phyloP scores from a whole-genome alignment of 2,329 filamentous ascomycete species.

The Epichloe sylvatica region DNA sequence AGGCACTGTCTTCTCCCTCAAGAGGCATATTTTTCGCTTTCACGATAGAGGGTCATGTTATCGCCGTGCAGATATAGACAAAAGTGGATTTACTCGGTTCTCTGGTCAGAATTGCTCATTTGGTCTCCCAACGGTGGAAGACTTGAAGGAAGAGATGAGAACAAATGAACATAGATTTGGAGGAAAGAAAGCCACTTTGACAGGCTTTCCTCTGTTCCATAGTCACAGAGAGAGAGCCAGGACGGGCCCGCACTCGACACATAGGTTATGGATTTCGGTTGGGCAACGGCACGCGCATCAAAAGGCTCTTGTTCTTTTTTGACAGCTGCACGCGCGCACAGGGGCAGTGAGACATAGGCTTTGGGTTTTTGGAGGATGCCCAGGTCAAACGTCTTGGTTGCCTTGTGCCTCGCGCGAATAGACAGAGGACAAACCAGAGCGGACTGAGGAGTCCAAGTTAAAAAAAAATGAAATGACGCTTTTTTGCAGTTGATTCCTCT shows the following conservation, averaged over 20 bases:
- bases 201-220: constrained; percentile 21
- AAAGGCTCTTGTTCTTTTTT: constrained; percentile 15
- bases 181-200: constrained; percentile 19
- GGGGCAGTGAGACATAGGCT: neutral
- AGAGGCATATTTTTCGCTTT: constrained; percentile 27
- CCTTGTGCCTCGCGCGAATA: constrained; percentile 11
- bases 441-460: constrained; percentile 26
- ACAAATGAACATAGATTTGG: constrained; percentile 19
- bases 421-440: constrained; percentile 20
- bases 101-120: constrained; percentile 30
- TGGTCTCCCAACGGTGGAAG: constrained; percentile 19
- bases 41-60: constrained; percentile 31
- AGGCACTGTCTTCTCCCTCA: constrained; percentile 17
- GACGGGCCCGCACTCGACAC: constrained; percentile 22
- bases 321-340: constrained; percentile 8
- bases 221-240: constrained; percentile 19
- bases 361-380: neutral
- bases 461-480: constrained; percentile 14
- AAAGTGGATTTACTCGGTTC: constrained; percentile 52
- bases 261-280: constrained; percentile 24
- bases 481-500: neutral
- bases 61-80: constrained; percentile 43
- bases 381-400: constrained; percentile 1
- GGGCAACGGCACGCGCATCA: constrained; percentile 18
- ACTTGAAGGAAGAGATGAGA: constrained; percentile 13